A percentile compares a stretch with the other conserved stretches of the same genome.
Conservation (phyloP, 306 rosid genomes). For the Glycine soja region DNA sequence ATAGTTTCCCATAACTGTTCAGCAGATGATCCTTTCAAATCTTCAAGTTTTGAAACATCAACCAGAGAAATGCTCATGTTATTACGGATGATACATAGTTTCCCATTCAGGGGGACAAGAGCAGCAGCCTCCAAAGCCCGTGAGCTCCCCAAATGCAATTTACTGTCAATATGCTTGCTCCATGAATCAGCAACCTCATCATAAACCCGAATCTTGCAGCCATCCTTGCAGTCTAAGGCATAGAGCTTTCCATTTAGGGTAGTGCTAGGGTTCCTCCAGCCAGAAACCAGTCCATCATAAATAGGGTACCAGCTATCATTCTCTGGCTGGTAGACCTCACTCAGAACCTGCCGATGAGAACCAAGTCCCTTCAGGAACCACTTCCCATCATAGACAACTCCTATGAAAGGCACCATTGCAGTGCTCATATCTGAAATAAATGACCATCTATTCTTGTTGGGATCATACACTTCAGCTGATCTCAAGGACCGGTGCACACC, state of each 20-base stretch:
- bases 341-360: slow-evolving; percentile 77
- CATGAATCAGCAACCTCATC: slow-evolving; percentile 72
- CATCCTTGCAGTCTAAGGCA: slow-evolving; percentile 86
- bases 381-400: slow-evolving; percentile 83
- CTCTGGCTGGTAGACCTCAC: slow-evolving; percentile 84
- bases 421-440: slow-evolving; percentile 87
- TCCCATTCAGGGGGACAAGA: slow-evolving; percentile 75
- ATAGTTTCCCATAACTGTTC: slow-evolving; percentile 84
- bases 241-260: slow-evolving; percentile 77
- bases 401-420: slow-evolving; percentile 88
- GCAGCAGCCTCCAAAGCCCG: slow-evolving; percentile 81
- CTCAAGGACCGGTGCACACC: slow-evolving; percentile 77
- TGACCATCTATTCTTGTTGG: slow-evolving; percentile 86
- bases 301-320: slow-evolving; percentile 74
- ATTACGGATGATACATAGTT: slow-evolving; percentile 76
- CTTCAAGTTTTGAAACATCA: slow-evolving; percentile 66
- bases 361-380: slow-evolving; percentile 91
- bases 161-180: slow-evolving; percentile 75
- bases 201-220: slow-evolving; percentile 74
- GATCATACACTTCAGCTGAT: slow-evolving; percentile 87
- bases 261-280: slow-evolving; percentile 86
- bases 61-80: slow-evolving; percentile 85
- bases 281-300: slow-evolving; percentile 81
- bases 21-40: slow-evolving; percentile 57
- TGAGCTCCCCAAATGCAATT: slow-evolving; percentile 75